phyloP scores from a whole-genome alignment of 2,329 filamentous ascomycete genomes.

The Paraconiothyrium sp. region DNA sequence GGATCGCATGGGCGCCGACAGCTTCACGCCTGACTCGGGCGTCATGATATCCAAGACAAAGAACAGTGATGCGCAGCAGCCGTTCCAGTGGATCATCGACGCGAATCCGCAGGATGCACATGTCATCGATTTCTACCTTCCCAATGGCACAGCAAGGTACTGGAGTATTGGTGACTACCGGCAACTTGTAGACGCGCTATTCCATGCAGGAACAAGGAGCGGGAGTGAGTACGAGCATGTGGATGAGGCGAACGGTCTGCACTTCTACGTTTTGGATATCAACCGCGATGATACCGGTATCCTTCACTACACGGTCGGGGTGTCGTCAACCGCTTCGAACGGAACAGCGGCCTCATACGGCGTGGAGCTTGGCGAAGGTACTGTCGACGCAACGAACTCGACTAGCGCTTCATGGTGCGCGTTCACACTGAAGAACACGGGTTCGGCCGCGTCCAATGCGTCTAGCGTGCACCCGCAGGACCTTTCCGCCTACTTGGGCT shows the following conservation, averaged over 20 bases:
- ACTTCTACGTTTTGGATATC: constrained; percentile 61
- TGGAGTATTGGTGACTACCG: constrained; percentile 64
- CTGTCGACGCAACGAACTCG: constrained; percentile 31
- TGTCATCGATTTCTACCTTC: constrained; percentile 61
- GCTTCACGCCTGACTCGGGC: constrained; percentile 62
- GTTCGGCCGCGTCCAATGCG: constrained; percentile 34
- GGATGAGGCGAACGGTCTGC: constrained; percentile 59
- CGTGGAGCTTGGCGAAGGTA: constrained; percentile 52
- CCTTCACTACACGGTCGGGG: constrained; percentile 61
- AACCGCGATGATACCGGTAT: constrained; percentile 55
- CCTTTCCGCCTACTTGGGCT: constrained; percentile 52
- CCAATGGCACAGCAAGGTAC: constrained; percentile 59
- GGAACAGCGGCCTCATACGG: constrained; percentile 46
- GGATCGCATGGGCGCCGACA: constrained; percentile 64
- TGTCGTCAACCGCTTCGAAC: constrained; percentile 53
- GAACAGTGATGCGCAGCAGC: constrained; percentile 51
- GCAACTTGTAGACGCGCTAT: constrained; percentile 63
- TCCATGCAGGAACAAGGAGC: constrained; percentile 63
- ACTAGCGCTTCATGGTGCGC: constrained; percentile 51
- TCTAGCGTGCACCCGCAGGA: constrained; percentile 44
- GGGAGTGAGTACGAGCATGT: constrained; percentile 61
- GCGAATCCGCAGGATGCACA: constrained; percentile 64
- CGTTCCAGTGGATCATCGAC: constrained; percentile 66
- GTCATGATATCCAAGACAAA: constrained; percentile 66
- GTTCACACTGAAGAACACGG: constrained; percentile 60